phyloP scores from a whole-genome alignment of 805 yeast species.

The Grigorovia humatica region DNA sequence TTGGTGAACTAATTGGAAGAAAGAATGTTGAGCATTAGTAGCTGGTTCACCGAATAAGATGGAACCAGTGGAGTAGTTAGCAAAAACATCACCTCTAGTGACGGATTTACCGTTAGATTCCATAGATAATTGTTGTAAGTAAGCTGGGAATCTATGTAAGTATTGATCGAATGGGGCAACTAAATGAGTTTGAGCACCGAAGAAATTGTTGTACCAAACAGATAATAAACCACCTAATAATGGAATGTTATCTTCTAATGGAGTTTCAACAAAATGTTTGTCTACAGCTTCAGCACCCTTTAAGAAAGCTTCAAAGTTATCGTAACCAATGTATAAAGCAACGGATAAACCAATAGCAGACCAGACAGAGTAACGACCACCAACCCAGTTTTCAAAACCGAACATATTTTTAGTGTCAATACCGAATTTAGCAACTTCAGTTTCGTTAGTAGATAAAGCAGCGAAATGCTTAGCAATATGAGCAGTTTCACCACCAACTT shows the following conservation, averaged over 20 bases:
- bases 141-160: slow-evolving; percentile 98
- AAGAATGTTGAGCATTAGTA: slow-evolving; percentile 97
- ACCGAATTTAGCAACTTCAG: slow-evolving; percentile 88
- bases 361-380: slow-evolving; percentile 99
- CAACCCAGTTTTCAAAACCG: slow-evolving; percentile 98
- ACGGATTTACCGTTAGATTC: slow-evolving; percentile 98
- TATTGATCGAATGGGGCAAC: slow-evolving; percentile 99
- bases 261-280: slow-evolving; percentile 74
- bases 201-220: slow-evolving; percentile 98
- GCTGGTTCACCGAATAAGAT: slow-evolving; percentile 98
- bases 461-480: slow-evolving; percentile 95
- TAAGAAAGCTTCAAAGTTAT: slow-evolving; percentile 82
- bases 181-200: slow-evolving; percentile 94
- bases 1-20: slow-evolving; percentile 98
- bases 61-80: slow-evolving; percentile 92
- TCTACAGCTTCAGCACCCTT: slow-evolving; percentile 98
- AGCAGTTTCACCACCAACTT: slow-evolving; percentile 45
- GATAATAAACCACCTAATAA: slow-evolving; percentile 84
- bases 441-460: slow-evolving; percentile 89
- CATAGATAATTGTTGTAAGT: slow-evolving; percentile 96
- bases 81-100: slow-evolving; percentile 81
- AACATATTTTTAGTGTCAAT: slow-evolving; percentile 97
- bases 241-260: slow-evolving; percentile 87
- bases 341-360: slow-evolving; percentile 95
- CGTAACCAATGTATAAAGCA: slow-evolving; percentile 90